These are phyloP conservation scores for Achaetomium macrosporum DNA, from an alignment of 2,329 filamentous ascomycete genomes.

Conservation along the genomic window DNA sequence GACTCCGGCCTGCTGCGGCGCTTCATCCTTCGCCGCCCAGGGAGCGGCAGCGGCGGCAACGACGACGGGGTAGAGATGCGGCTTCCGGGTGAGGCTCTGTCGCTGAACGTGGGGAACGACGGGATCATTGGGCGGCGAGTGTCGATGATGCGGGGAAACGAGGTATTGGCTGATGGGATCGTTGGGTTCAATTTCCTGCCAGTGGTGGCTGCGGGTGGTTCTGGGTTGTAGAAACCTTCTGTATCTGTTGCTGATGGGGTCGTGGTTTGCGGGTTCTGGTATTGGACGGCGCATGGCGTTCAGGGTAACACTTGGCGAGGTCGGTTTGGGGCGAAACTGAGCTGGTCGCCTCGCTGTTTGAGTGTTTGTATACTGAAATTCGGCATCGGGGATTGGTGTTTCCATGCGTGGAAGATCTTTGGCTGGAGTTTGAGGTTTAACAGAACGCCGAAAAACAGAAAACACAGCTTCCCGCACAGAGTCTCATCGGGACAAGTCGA, in stretches of 20 bases:
- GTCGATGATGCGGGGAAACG: conserved; percentile 17
- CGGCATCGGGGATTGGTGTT: no score
- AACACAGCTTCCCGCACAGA: no score
- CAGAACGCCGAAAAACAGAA: not conserved
- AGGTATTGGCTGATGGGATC: conserved; percentile 24
- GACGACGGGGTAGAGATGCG: conserved; percentile 11
- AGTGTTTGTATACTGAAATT: no score
- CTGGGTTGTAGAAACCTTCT: not conserved
- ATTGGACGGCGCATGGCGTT: no score
- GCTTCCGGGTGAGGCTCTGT: conserved; percentile 13
- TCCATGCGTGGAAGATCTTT: no score
- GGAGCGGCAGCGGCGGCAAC: not conserved
- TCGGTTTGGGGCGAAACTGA: no score
- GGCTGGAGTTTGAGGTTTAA: no score
- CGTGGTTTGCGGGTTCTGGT: not conserved
- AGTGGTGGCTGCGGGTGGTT: not conserved
- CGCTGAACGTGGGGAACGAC: conserved; percentile 20
- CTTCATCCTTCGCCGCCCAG: conserved; percentile 15
- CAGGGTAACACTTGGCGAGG: no score
- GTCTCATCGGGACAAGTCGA: no score
- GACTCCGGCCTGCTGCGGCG: conserved; percentile 23
- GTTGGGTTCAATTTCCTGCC: conserved; percentile 24
- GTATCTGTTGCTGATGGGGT: not conserved
- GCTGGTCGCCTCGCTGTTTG: no score
- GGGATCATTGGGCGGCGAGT: conserved; percentile 27